Percentiles rank a stretch among this genome's conserved stretches.
Evolutionary conservation across 768 basidiomycete genomes (phyloP).

Genomic region (Chalciporus sphaerocephalus): DNA sequence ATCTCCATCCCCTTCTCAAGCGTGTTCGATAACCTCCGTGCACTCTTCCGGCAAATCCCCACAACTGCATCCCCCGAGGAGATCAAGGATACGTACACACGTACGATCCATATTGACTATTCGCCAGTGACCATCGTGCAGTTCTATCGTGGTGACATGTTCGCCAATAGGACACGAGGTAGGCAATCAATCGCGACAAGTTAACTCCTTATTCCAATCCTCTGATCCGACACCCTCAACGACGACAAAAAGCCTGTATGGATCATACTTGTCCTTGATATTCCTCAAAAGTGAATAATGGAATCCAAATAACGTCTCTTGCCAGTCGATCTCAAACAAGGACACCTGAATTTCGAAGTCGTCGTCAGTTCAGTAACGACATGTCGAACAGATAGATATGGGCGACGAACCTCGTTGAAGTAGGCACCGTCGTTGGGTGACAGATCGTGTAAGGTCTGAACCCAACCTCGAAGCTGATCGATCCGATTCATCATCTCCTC

Average conservation of each 20-base stretch:
- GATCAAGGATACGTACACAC: no score
- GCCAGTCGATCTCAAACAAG: slow-evolving; percentile 37
- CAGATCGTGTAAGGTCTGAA: slow-evolving; percentile 21
- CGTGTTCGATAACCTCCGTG: no score
- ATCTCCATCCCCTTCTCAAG: no score
- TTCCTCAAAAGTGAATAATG: slow-evolving; percentile 38
- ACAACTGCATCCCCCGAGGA: no score
- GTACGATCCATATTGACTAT: no score
- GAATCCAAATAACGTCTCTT: slow-evolving; percentile 43
- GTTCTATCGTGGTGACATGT: no score
- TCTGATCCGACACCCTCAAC: slow-evolving; percentile 46
- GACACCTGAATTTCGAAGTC: slow-evolving; percentile 34
- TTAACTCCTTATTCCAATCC: slow-evolving; percentile 38
- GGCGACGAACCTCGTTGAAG: slow-evolving; percentile 39
- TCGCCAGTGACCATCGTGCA: no score
- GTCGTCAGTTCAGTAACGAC: no score
- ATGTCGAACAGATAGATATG: slow-evolving; percentile 6
- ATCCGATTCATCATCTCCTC: slow-evolving; percentile 10
- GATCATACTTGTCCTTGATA: slow-evolving; percentile 47
- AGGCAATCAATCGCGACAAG: slow-evolving; percentile 13
- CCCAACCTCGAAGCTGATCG: slow-evolving; percentile 6
- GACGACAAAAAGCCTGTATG: slow-evolving; percentile 42
- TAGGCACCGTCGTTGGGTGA: slow-evolving; percentile 38
- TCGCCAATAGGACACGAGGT: no score
- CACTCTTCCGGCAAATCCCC: no score